A percentile compares a stretch with the other conserved stretches of the same genome.
Evolutionary conservation across 2,329 filamentous ascomycete genomes (phyloP).

Genomic region (Botrytis sinoallii): DNA sequence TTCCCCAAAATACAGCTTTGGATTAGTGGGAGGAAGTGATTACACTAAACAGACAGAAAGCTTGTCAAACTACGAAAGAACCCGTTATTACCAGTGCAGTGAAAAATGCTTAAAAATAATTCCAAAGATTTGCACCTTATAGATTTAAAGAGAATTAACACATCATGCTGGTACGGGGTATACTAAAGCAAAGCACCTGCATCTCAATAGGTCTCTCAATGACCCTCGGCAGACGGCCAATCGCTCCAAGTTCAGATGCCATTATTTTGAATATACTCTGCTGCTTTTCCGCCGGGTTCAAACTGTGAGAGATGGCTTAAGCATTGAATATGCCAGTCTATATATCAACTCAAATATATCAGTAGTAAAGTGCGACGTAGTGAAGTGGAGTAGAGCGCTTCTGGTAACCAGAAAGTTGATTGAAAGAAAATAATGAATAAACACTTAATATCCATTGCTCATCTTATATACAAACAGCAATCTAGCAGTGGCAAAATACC

Average conservation of each 20-base stretch:
- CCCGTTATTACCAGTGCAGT: neutral
- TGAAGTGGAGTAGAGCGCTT: neutral
- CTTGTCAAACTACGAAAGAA: neutral
- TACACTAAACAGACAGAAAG: neutral
- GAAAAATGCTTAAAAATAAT: neutral
- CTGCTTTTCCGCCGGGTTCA: neutral
- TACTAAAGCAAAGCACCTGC: neutral
- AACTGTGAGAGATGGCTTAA: neutral
- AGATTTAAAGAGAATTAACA: neutral
- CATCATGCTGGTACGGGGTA: neutral
- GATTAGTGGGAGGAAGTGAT: fast-evolving
- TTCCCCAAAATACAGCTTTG: neutral
- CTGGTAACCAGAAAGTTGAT: neutral
- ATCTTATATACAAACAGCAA: neutral
- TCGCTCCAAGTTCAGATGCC: neutral
- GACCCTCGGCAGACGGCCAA: neutral
- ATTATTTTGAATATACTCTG: neutral
- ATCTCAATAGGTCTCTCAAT: neutral
- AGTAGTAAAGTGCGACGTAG: neutral
- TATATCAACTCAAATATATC: neutral
- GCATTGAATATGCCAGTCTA: neutral
- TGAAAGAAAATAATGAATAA: neutral
- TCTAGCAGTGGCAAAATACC: neutral
- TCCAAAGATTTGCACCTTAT: neutral
- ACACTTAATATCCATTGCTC: neutral